phyloP scores from a whole-genome alignment of 208 protist genomes.

The Willaertia magna region DNA sequence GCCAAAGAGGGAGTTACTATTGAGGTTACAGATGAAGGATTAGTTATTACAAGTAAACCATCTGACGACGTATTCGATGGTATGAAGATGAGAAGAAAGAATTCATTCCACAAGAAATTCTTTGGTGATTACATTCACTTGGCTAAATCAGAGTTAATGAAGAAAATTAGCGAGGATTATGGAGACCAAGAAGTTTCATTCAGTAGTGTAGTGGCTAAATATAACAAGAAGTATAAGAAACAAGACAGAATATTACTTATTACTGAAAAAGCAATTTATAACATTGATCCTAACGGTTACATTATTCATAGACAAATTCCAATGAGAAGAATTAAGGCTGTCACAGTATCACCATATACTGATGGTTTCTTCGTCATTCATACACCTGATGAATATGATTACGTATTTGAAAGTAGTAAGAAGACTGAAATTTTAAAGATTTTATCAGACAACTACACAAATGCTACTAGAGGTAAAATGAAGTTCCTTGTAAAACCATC shows the following conservation, averaged over 20 bases:
- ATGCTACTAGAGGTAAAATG: not conserved
- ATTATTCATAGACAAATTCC: not conserved
- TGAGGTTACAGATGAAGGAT: not conserved
- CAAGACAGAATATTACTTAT: not conserved
- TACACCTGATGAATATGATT: not conserved
- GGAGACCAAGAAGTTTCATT: not conserved
- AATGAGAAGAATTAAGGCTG: not conserved
- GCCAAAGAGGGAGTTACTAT: not conserved
- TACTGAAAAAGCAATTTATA: not conserved
- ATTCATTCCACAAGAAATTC: slow-evolving; percentile 2
- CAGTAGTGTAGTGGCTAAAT: not conserved
- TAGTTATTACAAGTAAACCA: not conserved
- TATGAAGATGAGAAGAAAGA: not conserved
- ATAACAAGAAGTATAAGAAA: slow-evolving; percentile 2
- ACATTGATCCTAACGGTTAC: slow-evolving; percentile 4
- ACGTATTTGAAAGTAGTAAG: slow-evolving; percentile 5
- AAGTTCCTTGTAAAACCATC: not conserved
- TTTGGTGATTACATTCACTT: slow-evolving; percentile 11
- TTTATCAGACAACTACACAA: not conserved
- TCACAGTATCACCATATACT: not conserved
- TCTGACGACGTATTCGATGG: not conserved
- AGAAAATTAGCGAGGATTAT: not conserved
- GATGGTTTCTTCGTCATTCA: slow-evolving; percentile 6
- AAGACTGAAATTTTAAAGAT: slow-evolving; percentile 12
- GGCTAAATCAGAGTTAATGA: not conserved